Conservation (phyloP, 176 grass and related monocot genomes). For the Ampelocalamus luodianensis region DNA sequence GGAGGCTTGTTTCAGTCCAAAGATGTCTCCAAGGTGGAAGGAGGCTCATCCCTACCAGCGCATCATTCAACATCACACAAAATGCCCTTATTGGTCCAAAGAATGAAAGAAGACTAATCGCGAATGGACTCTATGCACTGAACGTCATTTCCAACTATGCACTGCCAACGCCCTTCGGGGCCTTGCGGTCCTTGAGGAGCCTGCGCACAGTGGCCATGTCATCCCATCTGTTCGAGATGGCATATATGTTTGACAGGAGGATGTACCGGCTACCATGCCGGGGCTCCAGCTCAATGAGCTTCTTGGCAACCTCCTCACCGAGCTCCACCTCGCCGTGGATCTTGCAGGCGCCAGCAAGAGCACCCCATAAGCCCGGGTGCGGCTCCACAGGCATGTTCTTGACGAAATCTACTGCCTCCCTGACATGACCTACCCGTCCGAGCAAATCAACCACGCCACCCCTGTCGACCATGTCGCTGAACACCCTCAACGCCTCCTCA, state of each 20-base stretch:
- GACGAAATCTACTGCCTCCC: conserved; percentile 62
- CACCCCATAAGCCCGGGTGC: conserved; percentile 71
- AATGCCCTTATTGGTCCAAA: neutral
- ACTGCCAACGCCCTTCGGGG: conserved; percentile 58
- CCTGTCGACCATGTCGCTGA: conserved; percentile 25
- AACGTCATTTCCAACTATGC: conserved; percentile 46
- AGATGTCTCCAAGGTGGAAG: neutral
- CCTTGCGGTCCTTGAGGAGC: conserved; percentile 57
- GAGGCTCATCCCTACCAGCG: neutral
- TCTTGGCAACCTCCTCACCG: conserved; percentile 65
- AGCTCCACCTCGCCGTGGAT: conserved; percentile 70
- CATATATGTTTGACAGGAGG: conserved; percentile 70
- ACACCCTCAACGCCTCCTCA: conserved; percentile 47
- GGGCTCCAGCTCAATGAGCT: conserved; percentile 67
- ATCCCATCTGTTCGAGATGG: conserved; percentile 59
- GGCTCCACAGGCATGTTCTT: conserved; percentile 63
- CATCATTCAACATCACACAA: neutral
- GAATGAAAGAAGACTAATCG: neutral
- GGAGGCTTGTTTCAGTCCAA: neutral
- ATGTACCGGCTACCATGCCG: conserved; percentile 65
- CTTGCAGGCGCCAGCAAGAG: conserved; percentile 71
- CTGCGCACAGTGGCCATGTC: conserved; percentile 60
- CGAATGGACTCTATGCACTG: neutral
- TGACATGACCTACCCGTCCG: conserved; percentile 56
- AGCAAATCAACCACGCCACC: conserved; percentile 56